Evolutionary conservation across 257 asterid genomes (phyloP).

Genomic region (Eucommia ulmoides): DNA sequence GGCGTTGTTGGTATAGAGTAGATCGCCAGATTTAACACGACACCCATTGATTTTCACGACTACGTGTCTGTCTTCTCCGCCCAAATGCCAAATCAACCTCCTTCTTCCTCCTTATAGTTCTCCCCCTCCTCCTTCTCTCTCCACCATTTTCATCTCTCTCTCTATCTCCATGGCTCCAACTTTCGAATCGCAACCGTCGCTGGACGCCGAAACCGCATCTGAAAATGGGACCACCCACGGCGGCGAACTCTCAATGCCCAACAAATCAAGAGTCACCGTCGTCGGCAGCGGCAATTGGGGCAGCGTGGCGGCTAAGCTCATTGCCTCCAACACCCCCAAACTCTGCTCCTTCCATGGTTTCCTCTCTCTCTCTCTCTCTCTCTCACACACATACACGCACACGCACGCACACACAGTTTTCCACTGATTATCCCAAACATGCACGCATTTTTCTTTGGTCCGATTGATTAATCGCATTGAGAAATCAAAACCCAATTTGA

Average conservation of each 20-base stretch:
- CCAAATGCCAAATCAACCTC: background rate
- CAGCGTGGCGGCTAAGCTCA: conserved; percentile 85
- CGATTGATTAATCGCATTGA: background rate
- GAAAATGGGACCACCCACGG: background rate
- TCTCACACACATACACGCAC: background rate
- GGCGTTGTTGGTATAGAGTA: conserved; percentile 20
- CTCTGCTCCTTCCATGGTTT: conserved; percentile 57
- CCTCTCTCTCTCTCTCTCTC: background rate
- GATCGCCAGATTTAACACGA: conserved; percentile 47
- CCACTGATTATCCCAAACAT: background rate
- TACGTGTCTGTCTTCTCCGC: conserved; percentile 47
- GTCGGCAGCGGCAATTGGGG: conserved; percentile 97
- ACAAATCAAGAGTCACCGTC: conserved; percentile 53
- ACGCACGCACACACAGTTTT: background rate
- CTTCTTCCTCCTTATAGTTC: conserved; percentile 25
- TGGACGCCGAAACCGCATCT: conserved; percentile 4
- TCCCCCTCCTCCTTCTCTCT: conserved; percentile 12
- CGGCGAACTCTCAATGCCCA: conserved; percentile 7
- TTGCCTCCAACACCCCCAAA: conserved; percentile 61
- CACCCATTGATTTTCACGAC: conserved; percentile 43
- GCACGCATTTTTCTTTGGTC: background rate
- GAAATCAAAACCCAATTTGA: background rate
- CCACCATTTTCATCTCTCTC: conserved; percentile 8
- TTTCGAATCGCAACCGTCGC: conserved; percentile 28
- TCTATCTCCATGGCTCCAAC: background rate